A percentile compares a stretch with the other conserved stretches of the same genome.
Conservation (phyloP, 805 yeast species). For the Candida sonorensis region DNA sequence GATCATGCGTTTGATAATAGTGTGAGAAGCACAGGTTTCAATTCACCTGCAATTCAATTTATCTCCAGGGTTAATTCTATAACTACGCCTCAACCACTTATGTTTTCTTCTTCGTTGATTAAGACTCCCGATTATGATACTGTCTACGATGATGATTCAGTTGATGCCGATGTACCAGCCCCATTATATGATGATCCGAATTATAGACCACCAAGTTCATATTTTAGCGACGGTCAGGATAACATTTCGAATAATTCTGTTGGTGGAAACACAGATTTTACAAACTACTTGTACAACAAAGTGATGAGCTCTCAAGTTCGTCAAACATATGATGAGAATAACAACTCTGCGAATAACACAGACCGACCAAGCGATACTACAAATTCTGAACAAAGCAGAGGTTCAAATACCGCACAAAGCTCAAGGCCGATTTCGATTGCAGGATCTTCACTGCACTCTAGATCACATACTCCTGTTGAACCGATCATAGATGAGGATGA, state of each 20-base stretch:
- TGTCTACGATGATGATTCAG: constrained; percentile 23
- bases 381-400: too few species aligned
- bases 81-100: constrained; percentile 3
- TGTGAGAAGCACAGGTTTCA: too few species aligned
- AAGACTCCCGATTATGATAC: constrained; percentile 22
- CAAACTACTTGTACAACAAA: constrained; percentile 8
- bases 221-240: too few species aligned
- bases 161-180: constrained; percentile 17
- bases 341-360: too few species aligned
- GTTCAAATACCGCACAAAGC: too few species aligned
- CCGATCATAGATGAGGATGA: too few species aligned
- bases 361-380: too few species aligned
- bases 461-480: too few species aligned
- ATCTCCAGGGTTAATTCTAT: constrained; percentile 16
- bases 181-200: background rate
- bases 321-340: constrained; percentile 1
- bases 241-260: background rate
- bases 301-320: constrained; percentile 9
- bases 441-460: too few species aligned
- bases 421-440: too few species aligned
- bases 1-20: background rate
- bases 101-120: constrained; percentile 4
- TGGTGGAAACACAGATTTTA: constrained; percentile 2
- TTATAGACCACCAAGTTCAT: background rate
- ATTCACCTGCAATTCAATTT: constrained; percentile 14